These are phyloP conservation scores for Panaeolus cyanescens DNA, from an alignment of 768 basidiomycete genomes.

Conservation along the genomic window DNA sequence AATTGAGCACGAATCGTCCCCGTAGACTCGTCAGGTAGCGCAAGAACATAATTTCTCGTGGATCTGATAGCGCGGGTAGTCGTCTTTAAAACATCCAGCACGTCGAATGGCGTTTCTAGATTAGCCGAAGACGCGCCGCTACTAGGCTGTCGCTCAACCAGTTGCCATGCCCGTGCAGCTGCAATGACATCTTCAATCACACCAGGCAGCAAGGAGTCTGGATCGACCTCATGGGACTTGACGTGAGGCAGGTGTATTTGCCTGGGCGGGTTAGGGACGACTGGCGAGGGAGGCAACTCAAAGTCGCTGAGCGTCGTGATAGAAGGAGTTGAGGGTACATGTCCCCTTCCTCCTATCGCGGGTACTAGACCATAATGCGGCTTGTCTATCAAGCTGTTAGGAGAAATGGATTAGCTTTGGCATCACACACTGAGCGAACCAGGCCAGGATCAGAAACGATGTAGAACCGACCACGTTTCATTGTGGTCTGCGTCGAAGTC, in stretches of 20 bases:
- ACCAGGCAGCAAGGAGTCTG: conserved; percentile 74
- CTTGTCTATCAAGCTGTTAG: conserved; percentile 44
- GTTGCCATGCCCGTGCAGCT: conserved; percentile 64
- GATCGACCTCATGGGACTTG: conserved; percentile 72
- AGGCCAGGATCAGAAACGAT: neutral
- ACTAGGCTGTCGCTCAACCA: conserved; percentile 28
- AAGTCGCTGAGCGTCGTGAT: conserved; percentile 48
- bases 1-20: conserved; percentile 58
- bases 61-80: conserved; percentile 83
- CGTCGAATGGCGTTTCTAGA: conserved; percentile 41
- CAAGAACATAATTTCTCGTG: conserved; percentile 81
- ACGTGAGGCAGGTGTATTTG: conserved; percentile 54
- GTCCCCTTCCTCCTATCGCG: conserved; percentile 65
- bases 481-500: neutral
- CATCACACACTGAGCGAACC: neutral
- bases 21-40: conserved; percentile 75
- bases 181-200: conserved; percentile 74
- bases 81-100: conserved; percentile 71
- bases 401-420: conserved; percentile 4
- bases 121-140: conserved; percentile 12
- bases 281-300: conserved; percentile 72
- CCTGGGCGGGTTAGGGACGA: conserved; percentile 44
- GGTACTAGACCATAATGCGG: conserved; percentile 68
- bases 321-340: conserved; percentile 43
- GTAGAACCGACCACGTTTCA: neutral